Conservation (phyloP, 179 eudicot species). For the Carnegiea gigantea region DNA sequence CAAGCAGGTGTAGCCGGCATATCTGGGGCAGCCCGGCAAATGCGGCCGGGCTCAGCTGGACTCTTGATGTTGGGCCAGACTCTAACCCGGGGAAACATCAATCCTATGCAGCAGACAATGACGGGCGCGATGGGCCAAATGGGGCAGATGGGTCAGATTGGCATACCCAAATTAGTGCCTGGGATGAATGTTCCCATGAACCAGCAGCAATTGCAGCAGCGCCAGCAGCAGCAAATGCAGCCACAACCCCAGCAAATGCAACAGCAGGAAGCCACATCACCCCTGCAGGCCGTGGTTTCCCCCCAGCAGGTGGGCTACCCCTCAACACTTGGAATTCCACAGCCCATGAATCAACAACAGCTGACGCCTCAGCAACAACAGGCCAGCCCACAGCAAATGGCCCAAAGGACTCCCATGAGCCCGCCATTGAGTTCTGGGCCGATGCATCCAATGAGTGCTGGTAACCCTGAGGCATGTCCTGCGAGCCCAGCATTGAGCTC, state of each 20-base stretch:
- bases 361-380: conserved; percentile 49
- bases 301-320: conserved; percentile 79
- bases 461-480: conserved; percentile 72
- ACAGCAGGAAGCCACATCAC: conserved; percentile 67
- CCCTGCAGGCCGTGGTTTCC: conserved; percentile 70
- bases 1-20: conserved; percentile 57
- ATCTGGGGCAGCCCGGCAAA: conserved; percentile 71
- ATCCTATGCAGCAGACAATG: background rate
- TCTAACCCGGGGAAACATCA: background rate
- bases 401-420: conserved; percentile 82
- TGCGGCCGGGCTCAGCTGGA: conserved; percentile 61
- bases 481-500: conserved; percentile 94
- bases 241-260: conserved; percentile 39
- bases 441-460: conserved; percentile 63
- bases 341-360: conserved; percentile 56
- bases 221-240: conserved; percentile 34
- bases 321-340: conserved; percentile 59
- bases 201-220: conserved; percentile 64
- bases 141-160: conserved; percentile 61
- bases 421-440: conserved; percentile 90
- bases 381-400: conserved; percentile 86
- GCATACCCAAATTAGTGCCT: conserved; percentile 70
- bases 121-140: background rate
- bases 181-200: conserved; percentile 65
- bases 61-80: conserved; percentile 60